Conservation (phyloP, 441 rosid genomes). For the Eugenia klotzschiana region DNA sequence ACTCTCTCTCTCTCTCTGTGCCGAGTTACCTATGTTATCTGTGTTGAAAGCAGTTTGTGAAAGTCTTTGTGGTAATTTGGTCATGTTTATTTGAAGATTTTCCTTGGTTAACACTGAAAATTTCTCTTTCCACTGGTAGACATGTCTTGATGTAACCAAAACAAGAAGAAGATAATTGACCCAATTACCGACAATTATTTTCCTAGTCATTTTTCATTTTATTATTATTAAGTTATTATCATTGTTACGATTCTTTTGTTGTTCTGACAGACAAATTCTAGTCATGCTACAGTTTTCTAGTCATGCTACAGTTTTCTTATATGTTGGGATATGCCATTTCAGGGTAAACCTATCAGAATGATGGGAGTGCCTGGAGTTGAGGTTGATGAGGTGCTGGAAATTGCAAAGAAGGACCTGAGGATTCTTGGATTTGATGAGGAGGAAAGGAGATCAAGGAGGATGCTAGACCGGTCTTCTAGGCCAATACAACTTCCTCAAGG, state of each 20-base stretch:
- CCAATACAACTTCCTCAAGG: slow-evolving; percentile 64
- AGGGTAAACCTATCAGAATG: slow-evolving; percentile 72
- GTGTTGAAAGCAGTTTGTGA: neutral
- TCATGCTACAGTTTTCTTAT: neutral
- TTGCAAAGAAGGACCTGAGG: slow-evolving; percentile 40
- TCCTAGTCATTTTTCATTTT: neutral
- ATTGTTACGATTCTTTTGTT: neutral
- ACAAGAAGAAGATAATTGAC: neutral
- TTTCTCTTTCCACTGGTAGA: neutral
- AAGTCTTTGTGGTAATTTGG: neutral
- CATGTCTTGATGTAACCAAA: neutral
- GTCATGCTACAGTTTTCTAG: neutral
- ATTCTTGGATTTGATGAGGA: slow-evolving; percentile 91
- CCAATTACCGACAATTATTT: neutral
- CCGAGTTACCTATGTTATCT: neutral
- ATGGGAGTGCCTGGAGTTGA: slow-evolving; percentile 80
- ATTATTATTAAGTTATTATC: neutral
- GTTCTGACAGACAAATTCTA: neutral
- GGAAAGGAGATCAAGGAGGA: slow-evolving; percentile 57
- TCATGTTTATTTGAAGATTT: neutral
- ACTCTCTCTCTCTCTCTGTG: neutral
- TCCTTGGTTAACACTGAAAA: neutral
- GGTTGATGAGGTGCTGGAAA: slow-evolving; percentile 36
- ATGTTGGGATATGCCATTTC: neutral
- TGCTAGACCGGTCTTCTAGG: slow-evolving; percentile 9